Conservation (phyloP, 2,329 filamentous ascomycete genomes). For the Ascochyta clinopodiicola region DNA sequence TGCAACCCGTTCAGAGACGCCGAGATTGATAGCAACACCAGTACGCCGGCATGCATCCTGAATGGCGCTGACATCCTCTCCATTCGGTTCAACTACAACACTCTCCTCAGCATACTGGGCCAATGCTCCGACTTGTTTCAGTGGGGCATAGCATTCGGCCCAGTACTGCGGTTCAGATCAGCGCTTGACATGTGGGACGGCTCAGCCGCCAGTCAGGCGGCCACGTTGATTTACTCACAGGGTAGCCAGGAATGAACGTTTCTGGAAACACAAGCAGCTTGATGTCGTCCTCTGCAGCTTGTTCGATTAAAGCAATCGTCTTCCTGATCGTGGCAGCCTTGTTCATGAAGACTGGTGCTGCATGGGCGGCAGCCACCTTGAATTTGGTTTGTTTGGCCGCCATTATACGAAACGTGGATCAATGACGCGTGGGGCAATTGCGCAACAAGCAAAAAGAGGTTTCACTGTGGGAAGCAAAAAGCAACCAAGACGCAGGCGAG, state of each 20-base stretch:
- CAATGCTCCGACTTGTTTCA: slow-evolving; percentile 43
- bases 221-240: slow-evolving; percentile 26
- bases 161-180: slow-evolving; percentile 38
- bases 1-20: slow-evolving; percentile 45
- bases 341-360: slow-evolving; percentile 49
- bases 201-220: neutral
- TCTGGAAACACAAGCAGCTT: slow-evolving; percentile 47
- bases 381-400: slow-evolving; percentile 36
- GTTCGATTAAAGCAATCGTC: slow-evolving; percentile 42
- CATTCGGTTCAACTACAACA: slow-evolving; percentile 43
- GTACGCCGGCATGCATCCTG: slow-evolving; percentile 42
- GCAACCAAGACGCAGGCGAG: neutral
- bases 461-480: slow-evolving; percentile 1
- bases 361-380: slow-evolving; percentile 47
- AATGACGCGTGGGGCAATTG: neutral
- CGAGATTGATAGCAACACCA: slow-evolving; percentile 43
- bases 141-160: slow-evolving; percentile 46
- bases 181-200: slow-evolving; percentile 1
- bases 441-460: neutral
- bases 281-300: slow-evolving; percentile 39
- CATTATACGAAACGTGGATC: slow-evolving; percentile 14
- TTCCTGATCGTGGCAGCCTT: slow-evolving; percentile 45
- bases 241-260: slow-evolving; percentile 48
- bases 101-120: slow-evolving; percentile 45
- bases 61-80: slow-evolving; percentile 39